Evolutionary conservation across 2,329 filamentous ascomycete species (phyloP).

Genomic region (Lasiodiplodia citricola): DNA sequence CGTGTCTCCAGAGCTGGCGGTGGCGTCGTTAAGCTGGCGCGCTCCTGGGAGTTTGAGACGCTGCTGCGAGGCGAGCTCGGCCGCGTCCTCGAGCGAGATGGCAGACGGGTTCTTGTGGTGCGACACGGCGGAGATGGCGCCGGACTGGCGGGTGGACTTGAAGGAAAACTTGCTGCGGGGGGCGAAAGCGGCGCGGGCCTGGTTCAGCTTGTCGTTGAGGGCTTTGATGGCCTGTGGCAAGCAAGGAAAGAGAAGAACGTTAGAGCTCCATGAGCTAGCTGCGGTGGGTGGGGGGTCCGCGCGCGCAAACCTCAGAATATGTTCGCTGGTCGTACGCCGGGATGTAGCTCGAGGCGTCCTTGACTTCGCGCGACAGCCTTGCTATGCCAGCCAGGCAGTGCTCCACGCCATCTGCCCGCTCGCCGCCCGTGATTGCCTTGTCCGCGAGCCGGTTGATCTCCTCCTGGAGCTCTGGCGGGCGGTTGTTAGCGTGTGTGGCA

Average conservation of each 20-base stretch:
- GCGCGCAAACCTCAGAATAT: conserved; percentile 72
- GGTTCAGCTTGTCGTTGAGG: conserved; percentile 77
- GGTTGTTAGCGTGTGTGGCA: conserved; percentile 11
- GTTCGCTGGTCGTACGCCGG: conserved; percentile 89
- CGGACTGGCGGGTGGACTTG: conserved; percentile 58
- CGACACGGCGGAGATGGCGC: conserved; percentile 53
- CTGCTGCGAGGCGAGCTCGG: conserved; percentile 57
- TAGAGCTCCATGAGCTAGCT: conserved; percentile 30
- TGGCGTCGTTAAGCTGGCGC: not conserved
- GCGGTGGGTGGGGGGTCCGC: not conserved
- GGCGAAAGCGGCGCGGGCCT: conserved; percentile 68
- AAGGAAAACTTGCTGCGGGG: conserved; percentile 86
- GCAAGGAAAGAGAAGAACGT: not conserved
- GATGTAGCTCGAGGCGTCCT: conserved; percentile 80
- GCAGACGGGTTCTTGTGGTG: conserved; percentile 57
- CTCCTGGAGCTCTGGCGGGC: conserved; percentile 71
- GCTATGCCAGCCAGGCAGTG: conserved; percentile 80
- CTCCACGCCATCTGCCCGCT: conserved; percentile 81
- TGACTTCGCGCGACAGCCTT: conserved; percentile 80
- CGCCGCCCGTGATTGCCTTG: conserved; percentile 68
- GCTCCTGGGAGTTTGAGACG: conserved; percentile 51
- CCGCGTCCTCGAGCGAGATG: conserved; percentile 62
- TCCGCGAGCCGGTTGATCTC: conserved; percentile 72
- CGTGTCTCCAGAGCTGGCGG: conserved; percentile 9
- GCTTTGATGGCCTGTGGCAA: conserved; percentile 73